Percentiles rank a stretch among this genome's conserved stretches.
phyloP scores from a whole-genome alignment of 2,329 filamentous ascomycete species.

The Penicillium sp. region DNA sequence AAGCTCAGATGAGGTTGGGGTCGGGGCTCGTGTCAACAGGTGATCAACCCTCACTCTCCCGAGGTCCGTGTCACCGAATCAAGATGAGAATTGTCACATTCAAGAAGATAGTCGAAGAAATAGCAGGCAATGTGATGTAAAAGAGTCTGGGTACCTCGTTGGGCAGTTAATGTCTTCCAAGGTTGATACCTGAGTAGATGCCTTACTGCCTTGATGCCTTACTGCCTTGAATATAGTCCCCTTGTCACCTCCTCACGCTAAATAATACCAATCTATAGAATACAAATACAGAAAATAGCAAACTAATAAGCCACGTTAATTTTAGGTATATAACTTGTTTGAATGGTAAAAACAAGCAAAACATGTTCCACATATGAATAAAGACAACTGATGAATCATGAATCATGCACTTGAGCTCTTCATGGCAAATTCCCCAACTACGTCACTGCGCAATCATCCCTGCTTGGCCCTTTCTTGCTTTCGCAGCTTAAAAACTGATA shows the following conservation, averaged over 20 bases:
- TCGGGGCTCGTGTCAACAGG: slow-evolving; percentile 2
- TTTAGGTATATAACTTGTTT: not conserved
- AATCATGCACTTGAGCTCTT: slow-evolving; percentile 22
- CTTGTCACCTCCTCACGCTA: not conserved
- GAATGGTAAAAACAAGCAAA: not conserved
- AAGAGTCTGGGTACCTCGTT: not conserved
- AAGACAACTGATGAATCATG: slow-evolving; percentile 12
- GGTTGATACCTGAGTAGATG: not conserved
- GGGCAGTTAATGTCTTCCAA: not conserved
- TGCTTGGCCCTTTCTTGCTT: slow-evolving; percentile 12
- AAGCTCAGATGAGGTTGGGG: slow-evolving; percentile 2
- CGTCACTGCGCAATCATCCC: slow-evolving; percentile 37
- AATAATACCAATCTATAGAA: not conserved
- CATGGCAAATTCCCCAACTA: slow-evolving; percentile 29
- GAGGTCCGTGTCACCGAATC: not conserved
- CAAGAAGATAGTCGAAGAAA: not conserved
- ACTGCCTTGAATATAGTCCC: not conserved
- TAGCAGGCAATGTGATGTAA: not conserved
- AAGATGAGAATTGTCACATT: not conserved
- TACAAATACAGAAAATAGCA: not conserved
- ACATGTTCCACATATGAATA: not conserved
- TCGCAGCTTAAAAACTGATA: slow-evolving; percentile 4
- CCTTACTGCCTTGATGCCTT: not conserved
- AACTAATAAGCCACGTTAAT: not conserved
- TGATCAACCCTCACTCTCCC: not conserved